These are phyloP conservation scores for Fusarium sp. DNA, from an alignment of 2,329 filamentous ascomycete genomes.

Conservation along the genomic window DNA sequence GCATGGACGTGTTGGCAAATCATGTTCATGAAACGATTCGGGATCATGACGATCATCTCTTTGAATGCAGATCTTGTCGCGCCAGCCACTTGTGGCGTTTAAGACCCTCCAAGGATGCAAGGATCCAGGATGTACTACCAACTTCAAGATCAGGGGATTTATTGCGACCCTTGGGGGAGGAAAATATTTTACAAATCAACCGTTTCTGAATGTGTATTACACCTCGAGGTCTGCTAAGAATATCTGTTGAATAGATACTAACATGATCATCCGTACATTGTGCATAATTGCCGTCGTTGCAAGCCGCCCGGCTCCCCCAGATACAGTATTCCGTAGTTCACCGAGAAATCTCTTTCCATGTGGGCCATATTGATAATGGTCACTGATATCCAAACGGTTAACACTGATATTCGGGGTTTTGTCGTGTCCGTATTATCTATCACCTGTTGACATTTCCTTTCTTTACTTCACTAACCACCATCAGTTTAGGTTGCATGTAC, in stretches of 20 bases:
- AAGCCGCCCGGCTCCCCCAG: no score
- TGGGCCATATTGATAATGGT: constrained; percentile 1
- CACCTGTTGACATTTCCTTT: not conserved
- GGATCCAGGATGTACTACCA: not conserved
- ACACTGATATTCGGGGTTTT: not conserved
- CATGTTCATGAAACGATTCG: constrained; percentile 3
- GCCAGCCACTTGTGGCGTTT: constrained; percentile 27
- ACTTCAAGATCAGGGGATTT: not conserved
- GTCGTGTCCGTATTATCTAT: not conserved
- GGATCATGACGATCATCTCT: constrained; percentile 21
- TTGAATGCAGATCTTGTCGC: constrained; percentile 14
- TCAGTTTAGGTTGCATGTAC: not conserved
- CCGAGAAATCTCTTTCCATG: constrained; percentile 2
- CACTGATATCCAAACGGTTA: not conserved
- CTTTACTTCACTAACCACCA: not conserved
- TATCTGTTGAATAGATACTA: no score
- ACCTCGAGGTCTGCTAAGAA: no score
- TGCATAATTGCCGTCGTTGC: not conserved
- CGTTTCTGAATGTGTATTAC: no score
- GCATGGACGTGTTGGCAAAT: constrained; percentile 15
- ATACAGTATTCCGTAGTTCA: no score
- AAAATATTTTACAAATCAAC: no score
- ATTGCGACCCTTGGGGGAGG: not conserved
- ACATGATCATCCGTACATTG: no score
- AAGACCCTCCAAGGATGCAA: not conserved